phyloP scores from a whole-genome alignment of 225 moss, liverwort and hornwort genomes.

The Lunularia cruciata region DNA sequence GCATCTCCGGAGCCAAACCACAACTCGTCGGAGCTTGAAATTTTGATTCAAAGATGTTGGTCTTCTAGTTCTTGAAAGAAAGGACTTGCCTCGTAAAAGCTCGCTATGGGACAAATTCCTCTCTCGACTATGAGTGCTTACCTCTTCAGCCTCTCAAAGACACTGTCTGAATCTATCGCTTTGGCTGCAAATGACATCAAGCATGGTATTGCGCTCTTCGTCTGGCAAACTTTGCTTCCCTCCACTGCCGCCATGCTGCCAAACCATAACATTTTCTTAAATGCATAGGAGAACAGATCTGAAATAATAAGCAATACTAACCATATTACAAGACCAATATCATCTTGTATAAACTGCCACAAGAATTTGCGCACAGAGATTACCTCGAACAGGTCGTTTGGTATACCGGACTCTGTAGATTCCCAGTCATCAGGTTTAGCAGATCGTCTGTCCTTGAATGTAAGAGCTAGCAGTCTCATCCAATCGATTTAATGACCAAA shows the following conservation, averaged over 20 bases:
- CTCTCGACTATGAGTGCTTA: slow-evolving; percentile 21
- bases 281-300: too few species aligned
- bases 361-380: neutral
- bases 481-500: too few species aligned
- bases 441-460: slow-evolving; percentile 56
- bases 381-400: slow-evolving; percentile 70
- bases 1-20: too few species aligned
- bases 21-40: too few species aligned
- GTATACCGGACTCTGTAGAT: slow-evolving; percentile 70
- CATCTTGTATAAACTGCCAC: too few species aligned
- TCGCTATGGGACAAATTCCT: too few species aligned
- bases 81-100: too few species aligned
- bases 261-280: neutral
- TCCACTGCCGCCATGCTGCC: slow-evolving; percentile 54
- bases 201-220: slow-evolving; percentile 83
- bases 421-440: slow-evolving; percentile 83
- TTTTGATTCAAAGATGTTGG: too few species aligned
- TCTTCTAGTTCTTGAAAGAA: too few species aligned
- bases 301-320: too few species aligned
- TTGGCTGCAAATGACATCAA: slow-evolving; percentile 96
- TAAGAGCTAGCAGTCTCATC: too few species aligned
- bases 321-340: too few species aligned
- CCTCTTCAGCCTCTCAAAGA: slow-evolving; percentile 89
- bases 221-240: slow-evolving; percentile 61
- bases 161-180: slow-evolving; percentile 95